Base-by-base conservation (phyloP, 1,284 basidiomycete species). In the Cystobasidium slooffiae region DNA sequence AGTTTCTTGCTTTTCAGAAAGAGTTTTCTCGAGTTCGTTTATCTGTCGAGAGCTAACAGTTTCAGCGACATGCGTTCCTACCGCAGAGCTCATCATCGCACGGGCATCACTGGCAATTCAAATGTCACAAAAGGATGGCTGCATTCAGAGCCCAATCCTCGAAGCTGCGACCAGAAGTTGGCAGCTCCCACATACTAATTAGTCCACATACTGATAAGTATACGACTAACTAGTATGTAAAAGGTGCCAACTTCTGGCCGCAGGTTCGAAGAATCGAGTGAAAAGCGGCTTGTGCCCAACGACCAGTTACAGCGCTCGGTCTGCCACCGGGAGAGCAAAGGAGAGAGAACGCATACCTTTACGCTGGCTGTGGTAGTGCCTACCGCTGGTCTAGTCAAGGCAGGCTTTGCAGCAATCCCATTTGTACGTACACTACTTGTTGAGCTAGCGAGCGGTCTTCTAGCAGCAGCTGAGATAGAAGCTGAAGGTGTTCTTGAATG, bases 1-100 rank as follows among this genome's bases (percentile, higher is more conserved):
- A 7, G 37, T n/a, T 9, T 43, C 18, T 20, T 73, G 37, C 51
- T 66, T 73, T 24, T 73, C 70, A 12, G 49, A 61, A 8, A 73
- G 18, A 20, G 41, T 44, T 3, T 31, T 41, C 41, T 73, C 70
- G 22, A 73, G 63, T 43, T 73, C 70, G 18, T 43, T 59, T 37
- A 66, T 55, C 70, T 73, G 52, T 24, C 8, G 53, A 12, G 44
- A 58, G 18, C 43, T 7, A 39, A 12, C 24, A 68, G 9, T 6
- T 20, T 8, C 3, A n/a, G n/a, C 14, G 43, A 10, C 44, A 4
- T 53, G 20, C 6, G 14, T 63, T 3, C 18, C 24, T 31, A 6
- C 3, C 16, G 24, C 16, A 18, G 59, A 2, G 31, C 5, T 31
- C 2, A 31, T 31, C 31, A 31, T 5, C 5, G 31, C 1, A 31